Evolutionary conservation across 2,329 filamentous ascomycete genomes (phyloP).

Genomic region (Penicillium brevicompactum): DNA sequence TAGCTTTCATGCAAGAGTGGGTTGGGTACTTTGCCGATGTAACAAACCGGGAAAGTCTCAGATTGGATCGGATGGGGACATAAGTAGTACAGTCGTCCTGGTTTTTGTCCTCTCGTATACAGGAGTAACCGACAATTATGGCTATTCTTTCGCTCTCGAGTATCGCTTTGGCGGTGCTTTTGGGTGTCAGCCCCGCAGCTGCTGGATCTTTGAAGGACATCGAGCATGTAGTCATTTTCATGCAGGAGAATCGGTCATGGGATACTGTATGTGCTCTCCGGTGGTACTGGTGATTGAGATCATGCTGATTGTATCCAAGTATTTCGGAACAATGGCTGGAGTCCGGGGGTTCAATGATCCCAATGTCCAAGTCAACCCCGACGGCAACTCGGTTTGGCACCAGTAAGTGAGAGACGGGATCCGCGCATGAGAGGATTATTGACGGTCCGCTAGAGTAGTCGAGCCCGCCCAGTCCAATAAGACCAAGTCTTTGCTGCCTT

Average conservation of each 20-base stretch:
- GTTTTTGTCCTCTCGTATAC: not conserved
- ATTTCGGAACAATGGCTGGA: conserved; percentile 59
- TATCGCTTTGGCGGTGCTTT: conserved; percentile 17
- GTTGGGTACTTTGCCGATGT: not conserved
- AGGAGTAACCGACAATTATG: conserved; percentile 9
- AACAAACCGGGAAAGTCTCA: not conserved
- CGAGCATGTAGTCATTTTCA: conserved; percentile 61
- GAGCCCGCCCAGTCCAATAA: conserved; percentile 42
- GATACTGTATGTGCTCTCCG: conserved; percentile 32
- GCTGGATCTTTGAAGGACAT: conserved; percentile 53
- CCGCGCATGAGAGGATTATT: not conserved
- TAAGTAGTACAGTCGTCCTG: not conserved
- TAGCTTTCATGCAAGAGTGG: not conserved
- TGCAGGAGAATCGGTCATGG: conserved; percentile 54
- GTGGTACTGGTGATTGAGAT: not conserved
- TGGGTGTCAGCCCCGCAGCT: conserved; percentile 20
- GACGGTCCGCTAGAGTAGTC: conserved; percentile 34
- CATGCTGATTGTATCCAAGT: conserved; percentile 38
- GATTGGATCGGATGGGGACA: not conserved
- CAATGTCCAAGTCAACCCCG: conserved; percentile 54
- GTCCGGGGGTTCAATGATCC: conserved; percentile 60
- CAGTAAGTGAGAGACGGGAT: conserved; percentile 40
- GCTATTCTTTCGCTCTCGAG: conserved; percentile 9
- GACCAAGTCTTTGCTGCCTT: conserved; percentile 52
- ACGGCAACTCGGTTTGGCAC: conserved; percentile 50